Percentiles rank a stretch among this genome's conserved stretches.
These are phyloP conservation scores for Mycena sanguinolenta DNA, from an alignment of 768 basidiomycete species.

Conservation along the genomic window DNA sequence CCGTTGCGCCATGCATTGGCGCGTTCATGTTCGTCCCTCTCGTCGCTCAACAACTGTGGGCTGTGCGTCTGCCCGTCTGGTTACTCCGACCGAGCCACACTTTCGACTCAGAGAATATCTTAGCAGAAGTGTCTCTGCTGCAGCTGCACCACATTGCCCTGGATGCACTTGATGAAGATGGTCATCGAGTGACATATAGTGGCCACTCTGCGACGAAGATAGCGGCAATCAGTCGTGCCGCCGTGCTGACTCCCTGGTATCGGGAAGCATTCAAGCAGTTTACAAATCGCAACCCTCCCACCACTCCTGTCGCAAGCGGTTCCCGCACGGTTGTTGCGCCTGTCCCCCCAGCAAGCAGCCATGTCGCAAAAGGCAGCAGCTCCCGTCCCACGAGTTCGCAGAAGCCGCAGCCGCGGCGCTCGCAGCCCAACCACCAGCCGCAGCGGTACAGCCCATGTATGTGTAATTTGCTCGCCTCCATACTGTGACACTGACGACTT, in stretches of 20 bases:
- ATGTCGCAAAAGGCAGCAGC: too few species aligned
- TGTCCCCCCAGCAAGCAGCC: background rate
- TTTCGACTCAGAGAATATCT: conserved; percentile 7
- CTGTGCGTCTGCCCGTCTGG: background rate
- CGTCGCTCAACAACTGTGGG: conserved; percentile 8
- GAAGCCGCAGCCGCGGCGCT: too few species aligned
- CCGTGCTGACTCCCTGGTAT: conserved; percentile 4
- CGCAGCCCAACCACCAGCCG: too few species aligned
- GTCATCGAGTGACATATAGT: background rate
- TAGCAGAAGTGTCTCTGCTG: background rate
- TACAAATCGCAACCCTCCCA: background rate
- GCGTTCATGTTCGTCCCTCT: background rate
- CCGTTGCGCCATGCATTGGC: background rate
- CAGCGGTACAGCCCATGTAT: too few species aligned
- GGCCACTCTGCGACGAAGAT: background rate
- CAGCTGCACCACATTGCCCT: background rate
- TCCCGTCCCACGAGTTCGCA: too few species aligned
- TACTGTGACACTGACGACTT: background rate
- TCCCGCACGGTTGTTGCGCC: background rate
- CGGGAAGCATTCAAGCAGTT: background rate
- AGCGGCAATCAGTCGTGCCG: background rate
- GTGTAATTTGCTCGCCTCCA: too few species aligned
- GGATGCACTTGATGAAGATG: background rate
- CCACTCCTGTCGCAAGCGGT: background rate
- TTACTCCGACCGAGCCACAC: background rate